A percentile compares a stretch with the other conserved stretches of the same genome.
Evolutionary conservation across 2,329 filamentous ascomycete genomes (phyloP).

Genomic region (Penicillium digitatum): DNA sequence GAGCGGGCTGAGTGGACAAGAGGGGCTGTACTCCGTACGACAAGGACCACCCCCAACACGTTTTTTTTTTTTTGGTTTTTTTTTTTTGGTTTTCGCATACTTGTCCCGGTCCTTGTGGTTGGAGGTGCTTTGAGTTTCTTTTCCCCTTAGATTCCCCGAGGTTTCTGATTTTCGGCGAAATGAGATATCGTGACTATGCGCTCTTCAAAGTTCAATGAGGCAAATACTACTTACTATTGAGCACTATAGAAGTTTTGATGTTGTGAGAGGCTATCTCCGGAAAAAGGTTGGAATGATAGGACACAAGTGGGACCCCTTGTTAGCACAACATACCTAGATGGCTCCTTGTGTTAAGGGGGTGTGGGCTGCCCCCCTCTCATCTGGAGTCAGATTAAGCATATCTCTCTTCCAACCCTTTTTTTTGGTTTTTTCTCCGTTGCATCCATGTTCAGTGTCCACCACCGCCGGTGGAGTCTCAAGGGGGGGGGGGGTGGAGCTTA

Average conservation of each 20-base stretch:
- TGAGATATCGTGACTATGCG: neutral
- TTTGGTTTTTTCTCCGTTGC: constrained; percentile 24
- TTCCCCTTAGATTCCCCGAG: neutral
- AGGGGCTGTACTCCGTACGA: neutral
- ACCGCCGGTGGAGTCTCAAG: constrained; percentile 20
- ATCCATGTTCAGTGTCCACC: constrained; percentile 29
- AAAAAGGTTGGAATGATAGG: neutral
- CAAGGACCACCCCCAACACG: neutral
- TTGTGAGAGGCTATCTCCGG: neutral
- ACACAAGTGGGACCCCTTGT: constrained; percentile 1
- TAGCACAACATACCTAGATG: too few species aligned
- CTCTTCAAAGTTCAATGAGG: neutral
- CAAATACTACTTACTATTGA: neutral
- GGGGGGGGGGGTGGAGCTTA: constrained; percentile 20
- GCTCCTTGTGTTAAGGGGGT: constrained; percentile 7
- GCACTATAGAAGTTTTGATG: neutral
- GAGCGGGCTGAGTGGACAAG: neutral
- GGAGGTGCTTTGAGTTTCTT: neutral
- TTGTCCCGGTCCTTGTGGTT: neutral
- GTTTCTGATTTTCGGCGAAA: neutral
- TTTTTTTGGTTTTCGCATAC: neutral
- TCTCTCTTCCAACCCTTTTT: constrained; percentile 22
- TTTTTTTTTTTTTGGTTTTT: neutral
- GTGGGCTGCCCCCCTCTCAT: constrained; percentile 15
- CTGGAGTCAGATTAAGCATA: constrained; percentile 30